Base-by-base conservation (phyloP, 2,329 filamentous ascomycete genomes). In the Coniosporium tulheliwenetii region DNA sequence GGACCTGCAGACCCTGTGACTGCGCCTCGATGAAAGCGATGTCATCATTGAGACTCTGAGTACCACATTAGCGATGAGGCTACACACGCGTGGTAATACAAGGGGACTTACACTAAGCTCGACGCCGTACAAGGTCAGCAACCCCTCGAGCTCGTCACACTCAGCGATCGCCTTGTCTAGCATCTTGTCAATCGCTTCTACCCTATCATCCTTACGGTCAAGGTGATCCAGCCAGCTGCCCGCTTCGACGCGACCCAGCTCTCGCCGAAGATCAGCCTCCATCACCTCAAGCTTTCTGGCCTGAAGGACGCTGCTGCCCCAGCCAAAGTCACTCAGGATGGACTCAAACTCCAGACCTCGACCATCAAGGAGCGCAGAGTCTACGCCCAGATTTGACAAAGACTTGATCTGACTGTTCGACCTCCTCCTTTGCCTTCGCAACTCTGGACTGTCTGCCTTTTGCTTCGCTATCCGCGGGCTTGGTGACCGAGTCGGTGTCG, bases 1-100 rank as follows among this genome's bases (percentile, higher is more conserved):
- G 91, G 5, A 98, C 89, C 54, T 98, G 91, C 37, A 98, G 67
- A 66, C 91, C 91, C 62, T 98, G 89, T 5, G 85, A 87, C 60
- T 98, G 91, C 2, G 91, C 86, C 64, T 98, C 91, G 48, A 98
- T 96, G 56, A 93, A 96, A 3, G 86, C 80, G 50, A 98, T 93
- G 52, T 98, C 91, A 39, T 96, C 89, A 42, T 87, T 86, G 29
- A 98, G 70, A 38, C 87, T 96, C 81, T 93, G 53, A 19, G 44
- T 14, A 14, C 7, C 19, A 7, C 19, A 7, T 26, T 9, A 10
- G 31, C 8, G 33, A 7, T 7, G n/a, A 35, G 36, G 14, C 14
- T 10, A 41, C 36, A 5, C 19, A 26, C 19, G 19, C 19, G 4
- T 7, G 7, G 19, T 26, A 7, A 7, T 26, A 26, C 19, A 7